Evolutionary conservation across 2,329 filamentous ascomycete genomes (phyloP).

Genomic region (Sclerotinia borealis): DNA sequence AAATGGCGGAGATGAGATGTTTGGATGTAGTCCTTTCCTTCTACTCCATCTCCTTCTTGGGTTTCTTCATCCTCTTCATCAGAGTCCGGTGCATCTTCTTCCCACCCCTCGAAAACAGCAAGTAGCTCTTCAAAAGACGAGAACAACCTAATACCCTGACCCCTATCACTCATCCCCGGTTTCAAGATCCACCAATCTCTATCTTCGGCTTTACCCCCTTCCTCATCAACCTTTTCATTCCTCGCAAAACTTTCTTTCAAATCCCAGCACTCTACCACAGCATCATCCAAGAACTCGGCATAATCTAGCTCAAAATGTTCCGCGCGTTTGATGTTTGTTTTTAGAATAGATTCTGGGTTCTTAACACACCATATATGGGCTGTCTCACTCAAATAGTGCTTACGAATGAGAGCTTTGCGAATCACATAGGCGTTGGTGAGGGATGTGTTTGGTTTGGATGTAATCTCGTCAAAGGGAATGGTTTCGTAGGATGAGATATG

Average conservation of each 20-base stretch:
- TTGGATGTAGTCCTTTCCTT: conserved; percentile 51
- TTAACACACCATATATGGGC: conserved; percentile 83
- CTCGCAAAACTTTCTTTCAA: conserved; percentile 68
- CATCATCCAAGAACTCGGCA: conserved; percentile 92
- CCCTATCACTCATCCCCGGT: conserved; percentile 93
- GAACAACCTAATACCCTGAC: conserved; percentile 88
- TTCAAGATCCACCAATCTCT: conserved; percentile 97
- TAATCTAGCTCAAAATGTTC: conserved; percentile 94
- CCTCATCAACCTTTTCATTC: conserved; percentile 59
- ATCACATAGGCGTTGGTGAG: conserved; percentile 90
- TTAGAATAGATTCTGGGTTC: conserved; percentile 64
- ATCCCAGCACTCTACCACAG: conserved; percentile 84
- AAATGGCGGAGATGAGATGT: conserved; percentile 94
- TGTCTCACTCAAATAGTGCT: conserved; percentile 85
- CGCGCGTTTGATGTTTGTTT: conserved; percentile 64
- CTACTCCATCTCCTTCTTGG: conserved; percentile 46
- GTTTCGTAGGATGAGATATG: conserved; percentile 84
- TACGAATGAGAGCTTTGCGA: conserved; percentile 91
- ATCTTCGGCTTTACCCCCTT: conserved; percentile 35
- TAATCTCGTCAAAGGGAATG: conserved; percentile 74
- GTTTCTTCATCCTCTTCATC: conserved; percentile 49
- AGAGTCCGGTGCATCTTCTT: conserved; percentile 58
- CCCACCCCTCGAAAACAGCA: conserved; percentile 87
- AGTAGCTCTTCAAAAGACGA: conserved; percentile 78
- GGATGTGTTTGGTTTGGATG: conserved; percentile 53